A percentile compares a stretch with the other conserved stretches of the same genome.
These are phyloP conservation scores for Fusarium proliferatum DNA, from an alignment of 2,329 filamentous ascomycete genomes.

Conservation along the genomic window DNA sequence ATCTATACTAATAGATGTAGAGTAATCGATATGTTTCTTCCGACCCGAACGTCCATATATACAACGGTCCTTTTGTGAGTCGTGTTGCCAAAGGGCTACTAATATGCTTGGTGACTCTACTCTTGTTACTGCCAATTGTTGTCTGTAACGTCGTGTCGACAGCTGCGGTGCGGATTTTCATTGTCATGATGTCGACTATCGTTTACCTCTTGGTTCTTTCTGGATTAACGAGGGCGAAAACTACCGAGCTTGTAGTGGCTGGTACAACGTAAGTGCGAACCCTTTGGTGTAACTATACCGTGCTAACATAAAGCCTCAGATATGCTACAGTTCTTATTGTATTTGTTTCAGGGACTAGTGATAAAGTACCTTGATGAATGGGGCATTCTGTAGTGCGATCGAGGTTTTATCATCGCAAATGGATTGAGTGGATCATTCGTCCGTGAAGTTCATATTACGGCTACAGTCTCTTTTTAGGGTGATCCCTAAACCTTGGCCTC, in stretches of 20 bases:
- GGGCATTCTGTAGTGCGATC: no score
- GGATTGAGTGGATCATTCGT: no score
- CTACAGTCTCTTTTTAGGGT: neutral
- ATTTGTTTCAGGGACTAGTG: neutral
- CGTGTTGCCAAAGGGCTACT: neutral
- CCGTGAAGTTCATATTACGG: no score
- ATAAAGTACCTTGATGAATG: neutral
- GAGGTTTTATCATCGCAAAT: neutral
- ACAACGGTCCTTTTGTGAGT: neutral
- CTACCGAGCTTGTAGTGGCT: neutral
- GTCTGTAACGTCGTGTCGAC: neutral
- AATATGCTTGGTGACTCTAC: neutral
- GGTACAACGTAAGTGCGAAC: neutral
- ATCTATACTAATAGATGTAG: neutral
- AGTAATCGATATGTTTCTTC: neutral
- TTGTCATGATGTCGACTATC: conserved; percentile 3
- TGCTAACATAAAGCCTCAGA: neutral
- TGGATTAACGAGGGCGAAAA: neutral
- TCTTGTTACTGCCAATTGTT: neutral
- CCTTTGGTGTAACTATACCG: rapidly evolving
- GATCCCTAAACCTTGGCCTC: neutral
- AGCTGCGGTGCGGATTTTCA: neutral
- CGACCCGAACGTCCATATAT: neutral
- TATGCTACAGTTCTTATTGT: conserved; percentile 13
- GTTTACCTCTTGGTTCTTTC: neutral